Evolutionary conservation across 805 yeast genomes (phyloP).

Genomic region (Zygoascus ofunaensis): DNA sequence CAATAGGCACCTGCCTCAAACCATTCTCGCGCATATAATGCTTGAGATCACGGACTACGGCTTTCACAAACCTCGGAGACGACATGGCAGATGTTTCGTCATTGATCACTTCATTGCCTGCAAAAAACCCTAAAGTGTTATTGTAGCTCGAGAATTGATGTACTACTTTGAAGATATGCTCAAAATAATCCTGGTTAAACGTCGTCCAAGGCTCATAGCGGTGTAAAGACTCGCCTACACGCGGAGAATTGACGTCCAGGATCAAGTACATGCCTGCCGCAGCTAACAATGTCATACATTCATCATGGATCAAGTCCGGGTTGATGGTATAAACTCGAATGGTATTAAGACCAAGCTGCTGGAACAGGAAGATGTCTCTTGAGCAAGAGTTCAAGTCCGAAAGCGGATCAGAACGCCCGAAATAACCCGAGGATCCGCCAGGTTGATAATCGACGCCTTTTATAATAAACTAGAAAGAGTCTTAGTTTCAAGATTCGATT

Average conservation of each 20-base stretch:
- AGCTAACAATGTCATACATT: conserved; percentile 86
- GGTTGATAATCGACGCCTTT: conserved; percentile 95
- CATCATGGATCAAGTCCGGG: conserved; percentile 73
- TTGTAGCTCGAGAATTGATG: conserved; percentile 77
- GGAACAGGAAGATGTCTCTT: conserved; percentile 73
- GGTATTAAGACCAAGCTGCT: conserved; percentile 77
- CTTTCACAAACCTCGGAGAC: conserved; percentile 72
- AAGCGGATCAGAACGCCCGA: conserved; percentile 58
- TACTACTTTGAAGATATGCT: conserved; percentile 68
- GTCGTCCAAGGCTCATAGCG: conserved; percentile 92
- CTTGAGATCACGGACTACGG: conserved; percentile 74
- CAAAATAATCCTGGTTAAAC: conserved; percentile 59
- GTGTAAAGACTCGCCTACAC: conserved; percentile 67
- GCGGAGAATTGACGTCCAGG: conserved; percentile 85
- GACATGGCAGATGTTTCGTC: conserved; percentile 51
- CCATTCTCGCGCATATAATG: conserved; percentile 50
- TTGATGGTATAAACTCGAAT: conserved; percentile 82
- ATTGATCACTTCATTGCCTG: conserved; percentile 89
- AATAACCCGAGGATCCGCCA: conserved; percentile 73
- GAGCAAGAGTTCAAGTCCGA: conserved; percentile 66
- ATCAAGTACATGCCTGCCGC: conserved; percentile 87
- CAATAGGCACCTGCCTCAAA: conserved; percentile 71
- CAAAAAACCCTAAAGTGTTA: conserved; percentile 90
- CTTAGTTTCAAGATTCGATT: conserved; percentile 11
- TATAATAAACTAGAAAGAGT: conserved; percentile 54